These are phyloP conservation scores for Chrysophaeum taylorii DNA, from an alignment of 352 stramenopile genomes.

Conservation along the genomic window DNA sequence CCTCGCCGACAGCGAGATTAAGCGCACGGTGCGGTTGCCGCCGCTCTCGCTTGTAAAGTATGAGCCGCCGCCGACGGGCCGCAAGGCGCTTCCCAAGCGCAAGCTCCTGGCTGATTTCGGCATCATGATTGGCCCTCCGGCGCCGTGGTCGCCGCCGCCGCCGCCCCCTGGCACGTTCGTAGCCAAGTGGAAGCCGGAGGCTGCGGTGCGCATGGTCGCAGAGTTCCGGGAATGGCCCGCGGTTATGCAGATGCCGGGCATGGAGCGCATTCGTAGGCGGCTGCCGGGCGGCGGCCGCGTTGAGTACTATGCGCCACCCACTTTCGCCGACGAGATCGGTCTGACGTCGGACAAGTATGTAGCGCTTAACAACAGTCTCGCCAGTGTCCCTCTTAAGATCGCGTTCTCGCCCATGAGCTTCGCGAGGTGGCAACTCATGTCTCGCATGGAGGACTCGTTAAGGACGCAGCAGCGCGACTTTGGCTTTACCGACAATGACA, in stretches of 20 bases:
- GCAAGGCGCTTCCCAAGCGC: not conserved
- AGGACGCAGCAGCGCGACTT: slow-evolving; percentile 70
- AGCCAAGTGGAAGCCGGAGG: slow-evolving; percentile 53
- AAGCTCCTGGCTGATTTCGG: slow-evolving; percentile 1
- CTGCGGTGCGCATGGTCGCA: slow-evolving; percentile 53
- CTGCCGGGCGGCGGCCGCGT: slow-evolving; percentile 13
- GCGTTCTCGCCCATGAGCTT: slow-evolving; percentile 50
- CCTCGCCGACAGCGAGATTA: not conserved
- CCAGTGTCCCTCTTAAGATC: slow-evolving; percentile 48
- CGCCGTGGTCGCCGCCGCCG: slow-evolving; percentile 5
- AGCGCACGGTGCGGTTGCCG: not conserved
- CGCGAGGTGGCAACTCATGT: slow-evolving; percentile 45
- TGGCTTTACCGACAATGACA: slow-evolving; percentile 65
- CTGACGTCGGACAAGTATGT: slow-evolving; percentile 67
- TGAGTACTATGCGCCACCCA: slow-evolving; percentile 46
- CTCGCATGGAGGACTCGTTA: slow-evolving; percentile 72
- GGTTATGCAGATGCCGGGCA: slow-evolving; percentile 33
- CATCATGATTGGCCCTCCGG: not conserved
- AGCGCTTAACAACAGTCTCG: slow-evolving; percentile 55
- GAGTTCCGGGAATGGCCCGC: slow-evolving; percentile 50
- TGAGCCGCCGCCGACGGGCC: not conserved
- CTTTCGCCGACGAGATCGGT: slow-evolving; percentile 64
- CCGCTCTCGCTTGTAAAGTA: not conserved
- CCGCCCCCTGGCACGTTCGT: not conserved
- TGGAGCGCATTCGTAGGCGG: slow-evolving; percentile 16